A percentile compares a stretch with the other conserved stretches of the same genome.
phyloP scores from a whole-genome alignment of 805 yeast species.

The Wickerhamomyces mucosus region DNA sequence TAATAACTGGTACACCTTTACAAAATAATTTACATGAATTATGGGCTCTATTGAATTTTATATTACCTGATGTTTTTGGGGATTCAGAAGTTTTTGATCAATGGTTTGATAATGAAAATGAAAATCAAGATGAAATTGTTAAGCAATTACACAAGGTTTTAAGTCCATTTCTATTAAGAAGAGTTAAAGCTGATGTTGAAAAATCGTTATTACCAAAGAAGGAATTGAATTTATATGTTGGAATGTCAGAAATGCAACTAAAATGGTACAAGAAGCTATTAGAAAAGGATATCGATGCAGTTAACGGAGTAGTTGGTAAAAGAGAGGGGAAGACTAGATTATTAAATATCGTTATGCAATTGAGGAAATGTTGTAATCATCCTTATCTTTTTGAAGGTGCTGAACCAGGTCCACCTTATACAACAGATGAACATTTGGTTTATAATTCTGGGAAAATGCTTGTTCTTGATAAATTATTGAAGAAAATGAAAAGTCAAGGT shows the following conservation, averaged over 20 bases:
- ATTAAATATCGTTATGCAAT: slow-evolving; percentile 91
- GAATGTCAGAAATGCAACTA: slow-evolving; percentile 93
- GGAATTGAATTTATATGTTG: slow-evolving; percentile 82
- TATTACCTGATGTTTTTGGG: slow-evolving; percentile 91
- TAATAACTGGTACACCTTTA: slow-evolving; percentile 93
- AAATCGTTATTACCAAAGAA: slow-evolving; percentile 83
- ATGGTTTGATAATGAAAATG: slow-evolving; percentile 65
- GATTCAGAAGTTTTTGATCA: slow-evolving; percentile 85
- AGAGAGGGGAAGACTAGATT: slow-evolving; percentile 88
- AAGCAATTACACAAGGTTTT: slow-evolving; percentile 82
- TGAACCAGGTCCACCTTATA: slow-evolving; percentile 96
- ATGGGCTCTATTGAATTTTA: slow-evolving; percentile 89
- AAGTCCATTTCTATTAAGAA: slow-evolving; percentile 78
- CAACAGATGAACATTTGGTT: slow-evolving; percentile 92
- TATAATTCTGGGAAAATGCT: slow-evolving; percentile 86
- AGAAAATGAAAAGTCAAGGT: slow-evolving; percentile 63
- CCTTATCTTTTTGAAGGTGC: slow-evolving; percentile 98
- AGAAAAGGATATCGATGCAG: slow-evolving; percentile 93
- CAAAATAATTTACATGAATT: slow-evolving; percentile 93
- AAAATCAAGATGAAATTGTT: slow-evolving; percentile 73
- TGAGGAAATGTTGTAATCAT: slow-evolving; percentile 94
- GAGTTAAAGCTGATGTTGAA: slow-evolving; percentile 91
- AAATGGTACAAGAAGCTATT: slow-evolving; percentile 83
- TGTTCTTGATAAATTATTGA: slow-evolving; percentile 73
- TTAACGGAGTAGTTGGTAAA: slow-evolving; percentile 91